phyloP scores from a whole-genome alignment of 441 rosid genomes.

The Euphorbia schlechtendalii region DNA sequence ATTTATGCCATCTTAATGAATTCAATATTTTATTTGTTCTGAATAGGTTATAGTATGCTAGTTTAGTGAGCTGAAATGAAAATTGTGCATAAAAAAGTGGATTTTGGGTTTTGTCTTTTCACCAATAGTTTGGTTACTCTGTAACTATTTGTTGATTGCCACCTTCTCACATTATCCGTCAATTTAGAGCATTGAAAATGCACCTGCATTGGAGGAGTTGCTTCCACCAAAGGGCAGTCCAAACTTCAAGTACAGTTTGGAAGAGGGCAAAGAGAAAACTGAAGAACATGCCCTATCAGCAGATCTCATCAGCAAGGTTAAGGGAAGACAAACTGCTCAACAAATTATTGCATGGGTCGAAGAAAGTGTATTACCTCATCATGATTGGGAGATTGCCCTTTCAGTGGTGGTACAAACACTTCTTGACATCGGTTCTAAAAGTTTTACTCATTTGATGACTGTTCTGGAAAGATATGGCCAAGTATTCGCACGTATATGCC shows the following conservation, averaged over 20 bases:
- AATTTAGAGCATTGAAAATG: slow-evolving; percentile 83
- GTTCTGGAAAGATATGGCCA: slow-evolving; percentile 95
- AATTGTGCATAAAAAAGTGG: too few species aligned
- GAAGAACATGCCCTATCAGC: slow-evolving; percentile 67
- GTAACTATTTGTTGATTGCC: slow-evolving; percentile 11
- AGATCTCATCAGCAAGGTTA: slow-evolving; percentile 77
- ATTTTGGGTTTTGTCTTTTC: neutral
- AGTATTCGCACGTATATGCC: slow-evolving; percentile 67
- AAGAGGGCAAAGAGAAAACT: slow-evolving; percentile 66
- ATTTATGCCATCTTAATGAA: neutral
- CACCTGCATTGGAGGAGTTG: slow-evolving; percentile 80
- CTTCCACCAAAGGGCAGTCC: slow-evolving; percentile 85
- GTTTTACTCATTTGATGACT: slow-evolving; percentile 95
- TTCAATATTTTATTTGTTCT: neutral
- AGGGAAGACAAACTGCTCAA: slow-evolving; percentile 70
- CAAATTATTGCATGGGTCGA: slow-evolving; percentile 84
- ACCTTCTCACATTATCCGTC: slow-evolving; percentile 16
- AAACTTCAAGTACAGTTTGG: slow-evolving; percentile 56
- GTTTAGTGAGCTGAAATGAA: too few species aligned
- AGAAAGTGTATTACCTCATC: slow-evolving; percentile 61
- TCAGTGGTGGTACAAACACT: slow-evolving; percentile 71
- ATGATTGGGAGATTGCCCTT: slow-evolving; percentile 67
- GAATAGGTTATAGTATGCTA: too few species aligned
- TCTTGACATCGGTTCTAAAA: slow-evolving; percentile 93
- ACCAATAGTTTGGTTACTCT: slow-evolving; percentile 6